Conservation (phyloP, 305 asterid genomes). For the Fraxinus floribunda region DNA sequence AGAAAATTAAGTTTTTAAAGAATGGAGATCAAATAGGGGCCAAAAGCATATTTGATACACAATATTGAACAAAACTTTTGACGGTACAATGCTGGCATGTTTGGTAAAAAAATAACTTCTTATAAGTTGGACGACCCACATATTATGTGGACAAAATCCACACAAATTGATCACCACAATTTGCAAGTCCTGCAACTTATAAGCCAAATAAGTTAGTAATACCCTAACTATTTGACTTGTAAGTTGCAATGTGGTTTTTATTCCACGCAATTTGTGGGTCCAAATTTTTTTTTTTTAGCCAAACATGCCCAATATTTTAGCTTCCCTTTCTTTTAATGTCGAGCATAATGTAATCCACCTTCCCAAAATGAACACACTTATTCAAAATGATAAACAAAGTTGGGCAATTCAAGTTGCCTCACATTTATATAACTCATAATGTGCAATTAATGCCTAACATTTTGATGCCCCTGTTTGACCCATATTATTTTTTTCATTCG, state of each 20-base stretch:
- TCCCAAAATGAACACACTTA: background rate
- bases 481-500: too few species aligned
- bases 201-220: background rate
- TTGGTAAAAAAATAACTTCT: background rate
- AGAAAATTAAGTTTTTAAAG: too few species aligned
- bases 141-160: background rate
- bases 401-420: background rate
- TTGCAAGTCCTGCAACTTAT: background rate
- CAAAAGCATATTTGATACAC: background rate
- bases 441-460: background rate
- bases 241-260: background rate
- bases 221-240: background rate
- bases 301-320: background rate
- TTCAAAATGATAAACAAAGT: background rate
- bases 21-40: too few species aligned
- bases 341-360: background rate
- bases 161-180: background rate
- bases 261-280: background rate
- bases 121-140: background rate
- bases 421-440: background rate
- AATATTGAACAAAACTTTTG: background rate
- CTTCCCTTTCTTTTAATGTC: background rate
- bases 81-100: background rate
- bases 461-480: background rate
- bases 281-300: background rate